Conservation (phyloP, 176 grass and related monocot species). For the Oryza glumipatula region DNA sequence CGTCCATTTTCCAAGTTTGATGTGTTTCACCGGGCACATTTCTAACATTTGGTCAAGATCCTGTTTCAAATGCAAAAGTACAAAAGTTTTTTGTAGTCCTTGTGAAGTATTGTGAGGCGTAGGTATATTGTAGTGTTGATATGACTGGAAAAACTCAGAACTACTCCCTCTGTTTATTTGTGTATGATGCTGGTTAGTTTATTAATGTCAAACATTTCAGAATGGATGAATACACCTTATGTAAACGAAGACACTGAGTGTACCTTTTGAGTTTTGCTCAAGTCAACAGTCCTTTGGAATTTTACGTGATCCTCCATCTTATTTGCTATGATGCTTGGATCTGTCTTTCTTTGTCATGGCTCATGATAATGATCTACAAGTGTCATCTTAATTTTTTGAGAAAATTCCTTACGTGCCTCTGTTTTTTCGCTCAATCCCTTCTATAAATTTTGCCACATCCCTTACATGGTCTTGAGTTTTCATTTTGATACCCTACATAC, state of each 20-base stretch:
- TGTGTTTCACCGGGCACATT: neutral
- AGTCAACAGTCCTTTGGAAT: neutral
- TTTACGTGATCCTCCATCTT: neutral
- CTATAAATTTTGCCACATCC: too few species aligned
- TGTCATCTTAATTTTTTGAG: too few species aligned
- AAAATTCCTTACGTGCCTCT: too few species aligned
- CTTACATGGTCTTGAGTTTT: too few species aligned
- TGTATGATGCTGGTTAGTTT: too few species aligned
- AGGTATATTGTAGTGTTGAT: too few species aligned
- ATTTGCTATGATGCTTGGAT: slow-evolving; percentile 7
- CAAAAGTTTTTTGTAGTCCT: neutral
- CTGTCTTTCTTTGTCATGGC: neutral
- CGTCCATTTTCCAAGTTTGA: neutral
- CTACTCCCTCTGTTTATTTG: too few species aligned
- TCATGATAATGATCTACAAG: neutral
- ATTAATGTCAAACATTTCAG: too few species aligned
- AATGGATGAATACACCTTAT: neutral
- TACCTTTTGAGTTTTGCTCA: neutral
- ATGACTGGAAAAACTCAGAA: too few species aligned
- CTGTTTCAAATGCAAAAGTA: neutral
- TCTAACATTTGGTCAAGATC: neutral
- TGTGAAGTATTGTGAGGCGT: too few species aligned
- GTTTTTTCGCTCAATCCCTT: too few species aligned
- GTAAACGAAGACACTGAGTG: neutral
- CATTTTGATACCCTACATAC: too few species aligned